Evolutionary conservation across 352 stramenopile genomes (phyloP), one percentile per base, ranked within the genome.

Genomic region (Blastocystis sp.): DNA sequence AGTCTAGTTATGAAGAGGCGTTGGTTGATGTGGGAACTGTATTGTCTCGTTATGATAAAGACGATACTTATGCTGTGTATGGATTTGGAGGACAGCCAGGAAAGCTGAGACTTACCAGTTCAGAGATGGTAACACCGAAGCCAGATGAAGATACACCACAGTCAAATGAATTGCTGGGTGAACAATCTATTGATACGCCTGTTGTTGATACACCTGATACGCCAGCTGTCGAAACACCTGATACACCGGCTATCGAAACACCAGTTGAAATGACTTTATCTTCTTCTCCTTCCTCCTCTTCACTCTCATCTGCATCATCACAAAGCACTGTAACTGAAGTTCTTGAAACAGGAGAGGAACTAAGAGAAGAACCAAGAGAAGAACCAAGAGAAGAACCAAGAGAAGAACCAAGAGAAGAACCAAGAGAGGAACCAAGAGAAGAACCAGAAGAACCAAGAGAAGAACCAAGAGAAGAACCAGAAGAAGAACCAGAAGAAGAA

Each of bases 11-110:
- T 64, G 70, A 80, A 64, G 70, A 80, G 45, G 70, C 70, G 8
- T 80, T 80, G 55, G 23, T 80, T 45, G 70, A 80, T 41, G 50
- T 80, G 3, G 70, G 70, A 45, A 63, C 13, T 80, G 70, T 80
- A 6, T 34, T 80, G 29, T 37, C 43, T 64, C 70, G 70, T 23
- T 80, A 80, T 64, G 70, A 80, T 41, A 53, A 80, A 34, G 70
- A 80, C 64, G 45, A 80, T 41, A 64, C 11, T n/a, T 80, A 66
- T 43, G 70, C 70, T 20, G 70, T 80, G 3, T 80, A 63, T 64
- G 70, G 70, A 63, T 80, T 80, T 63, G 70, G 70, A 18, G 70
- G 70, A 43, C 34, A 39, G 20, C 66, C 66, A 13, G 8, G 26
- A 45, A 55, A 47, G 66, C 43, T 53, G 29, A 77, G 18, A 59